Percentiles rank a stretch among this genome's conserved stretches.
These are phyloP conservation scores for Pseudogymnoascus sp. DNA, from an alignment of 2,329 filamentous ascomycete species.

Conservation along the genomic window DNA sequence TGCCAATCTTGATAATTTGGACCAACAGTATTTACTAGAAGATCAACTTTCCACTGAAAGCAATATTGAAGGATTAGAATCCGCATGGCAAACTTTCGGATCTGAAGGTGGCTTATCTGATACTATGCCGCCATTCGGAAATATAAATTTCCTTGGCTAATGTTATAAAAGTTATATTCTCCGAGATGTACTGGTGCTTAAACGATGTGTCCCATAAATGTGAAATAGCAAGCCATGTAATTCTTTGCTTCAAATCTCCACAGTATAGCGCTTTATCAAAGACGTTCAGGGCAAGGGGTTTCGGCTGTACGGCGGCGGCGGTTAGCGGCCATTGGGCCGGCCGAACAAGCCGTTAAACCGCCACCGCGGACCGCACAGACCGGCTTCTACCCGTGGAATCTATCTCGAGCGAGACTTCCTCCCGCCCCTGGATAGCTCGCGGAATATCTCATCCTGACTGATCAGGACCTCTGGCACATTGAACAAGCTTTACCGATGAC, in stretches of 20 bases:
- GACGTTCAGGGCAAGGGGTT: no score
- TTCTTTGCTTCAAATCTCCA: no score
- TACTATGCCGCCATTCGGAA: not conserved
- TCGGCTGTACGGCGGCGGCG: no score
- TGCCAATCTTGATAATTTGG: not conserved
- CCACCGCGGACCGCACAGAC: not conserved
- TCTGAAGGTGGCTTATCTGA: not conserved
- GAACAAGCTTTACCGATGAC: not conserved
- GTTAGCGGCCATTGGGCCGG: no score
- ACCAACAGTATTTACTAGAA: not conserved
- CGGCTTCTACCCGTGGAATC: not conserved
- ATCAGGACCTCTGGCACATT: not conserved
- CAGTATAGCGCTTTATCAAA: no score
- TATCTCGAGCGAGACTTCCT: not conserved
- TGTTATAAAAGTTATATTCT: no score
- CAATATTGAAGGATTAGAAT: not conserved
- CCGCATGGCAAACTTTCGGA: not conserved
- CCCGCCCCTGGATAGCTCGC: not conserved
- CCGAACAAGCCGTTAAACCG: no score
- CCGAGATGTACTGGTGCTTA: no score
- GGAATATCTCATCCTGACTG: not conserved
- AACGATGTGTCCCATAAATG: no score
- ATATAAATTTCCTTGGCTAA: not conserved
- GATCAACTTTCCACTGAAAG: not conserved
- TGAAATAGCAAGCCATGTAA: no score